Evolutionary conservation across 176 grass and related monocot species (phyloP).

Genomic region (Cenchrus americanus): DNA sequence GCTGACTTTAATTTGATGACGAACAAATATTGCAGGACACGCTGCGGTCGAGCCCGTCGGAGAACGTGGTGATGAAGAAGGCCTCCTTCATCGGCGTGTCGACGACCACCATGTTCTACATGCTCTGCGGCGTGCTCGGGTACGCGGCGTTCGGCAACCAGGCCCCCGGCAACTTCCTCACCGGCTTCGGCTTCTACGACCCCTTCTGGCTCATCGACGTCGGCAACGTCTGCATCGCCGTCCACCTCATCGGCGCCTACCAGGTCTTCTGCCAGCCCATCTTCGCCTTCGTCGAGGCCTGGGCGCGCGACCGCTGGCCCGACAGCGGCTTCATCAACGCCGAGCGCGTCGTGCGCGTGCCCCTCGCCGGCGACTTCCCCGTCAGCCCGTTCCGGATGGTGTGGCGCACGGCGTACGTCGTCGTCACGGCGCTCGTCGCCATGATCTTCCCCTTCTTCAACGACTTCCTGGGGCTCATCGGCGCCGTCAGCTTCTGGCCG

Average conservation of each 20-base stretch:
- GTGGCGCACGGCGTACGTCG: conserved; percentile 71
- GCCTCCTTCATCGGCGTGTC: conserved; percentile 77
- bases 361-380: conserved; percentile 41
- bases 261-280: conserved; percentile 97
- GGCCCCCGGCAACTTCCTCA: conserved; percentile 93
- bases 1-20: too few relatives aligned
- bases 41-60: conserved; percentile 75
- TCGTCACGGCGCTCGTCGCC: conserved; percentile 59
- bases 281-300: conserved; percentile 68
- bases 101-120: conserved; percentile 89
- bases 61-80: conserved; percentile 96
- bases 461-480: conserved; percentile 83
- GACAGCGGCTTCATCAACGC: conserved; percentile 48
- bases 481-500: conserved; percentile 89
- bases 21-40: conserved; percentile 64
- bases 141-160: conserved; percentile 90
- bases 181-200: conserved; percentile 94
- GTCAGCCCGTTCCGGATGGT: conserved; percentile 65
- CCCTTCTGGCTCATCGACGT: conserved; percentile 96
- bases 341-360: conserved; percentile 50
- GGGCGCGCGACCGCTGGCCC: conserved; percentile 48
- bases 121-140: conserved; percentile 78
- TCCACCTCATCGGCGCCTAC: conserved; percentile 94
- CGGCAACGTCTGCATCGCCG: conserved; percentile 80
- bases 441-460: conserved; percentile 98